Conservation (phyloP, 208 protist species). For the Crithidia mellificae region DNA sequence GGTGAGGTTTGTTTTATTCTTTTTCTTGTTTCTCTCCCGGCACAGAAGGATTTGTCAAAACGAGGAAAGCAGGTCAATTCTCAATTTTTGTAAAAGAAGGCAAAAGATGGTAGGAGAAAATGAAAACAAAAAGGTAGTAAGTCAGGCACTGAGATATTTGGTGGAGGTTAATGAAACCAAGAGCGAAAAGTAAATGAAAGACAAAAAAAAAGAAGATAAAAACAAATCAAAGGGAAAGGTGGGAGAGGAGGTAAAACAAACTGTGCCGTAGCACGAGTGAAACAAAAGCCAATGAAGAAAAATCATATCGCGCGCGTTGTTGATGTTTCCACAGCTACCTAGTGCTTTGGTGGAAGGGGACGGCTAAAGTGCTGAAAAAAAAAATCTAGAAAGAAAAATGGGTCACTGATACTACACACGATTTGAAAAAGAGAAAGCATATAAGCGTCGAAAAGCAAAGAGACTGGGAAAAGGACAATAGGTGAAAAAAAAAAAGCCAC, state of each 20-base stretch:
- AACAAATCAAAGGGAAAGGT: too few relatives aligned
- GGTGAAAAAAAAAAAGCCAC: background rate
- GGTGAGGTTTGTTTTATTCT: background rate
- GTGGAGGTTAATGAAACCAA: conserved; percentile 9
- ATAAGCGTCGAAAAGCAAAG: background rate
- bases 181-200: background rate
- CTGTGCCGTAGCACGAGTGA: background rate
- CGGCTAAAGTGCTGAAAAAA: background rate
- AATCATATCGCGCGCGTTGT: conserved; percentile 1
- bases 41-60: background rate
- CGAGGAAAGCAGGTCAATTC: conserved; percentile 10
- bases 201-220: too few relatives aligned
- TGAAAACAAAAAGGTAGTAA: conserved; percentile 8
- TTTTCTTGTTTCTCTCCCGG: too few relatives aligned
- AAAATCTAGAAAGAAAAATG: background rate
- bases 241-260: background rate
- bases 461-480: background rate
- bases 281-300: conserved; percentile 1
- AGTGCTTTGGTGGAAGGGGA: background rate
- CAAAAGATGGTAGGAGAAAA: too few relatives aligned
- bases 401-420: background rate
- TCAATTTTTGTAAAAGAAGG: conserved; percentile 13
- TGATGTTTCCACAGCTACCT: background rate
- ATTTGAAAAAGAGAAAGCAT: background rate
- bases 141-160: background rate